A percentile compares a stretch with the other conserved stretches of the same genome.
Conservation (phyloP, 2,329 filamentous ascomycete genomes). For the Leptosphaerulina australis region DNA sequence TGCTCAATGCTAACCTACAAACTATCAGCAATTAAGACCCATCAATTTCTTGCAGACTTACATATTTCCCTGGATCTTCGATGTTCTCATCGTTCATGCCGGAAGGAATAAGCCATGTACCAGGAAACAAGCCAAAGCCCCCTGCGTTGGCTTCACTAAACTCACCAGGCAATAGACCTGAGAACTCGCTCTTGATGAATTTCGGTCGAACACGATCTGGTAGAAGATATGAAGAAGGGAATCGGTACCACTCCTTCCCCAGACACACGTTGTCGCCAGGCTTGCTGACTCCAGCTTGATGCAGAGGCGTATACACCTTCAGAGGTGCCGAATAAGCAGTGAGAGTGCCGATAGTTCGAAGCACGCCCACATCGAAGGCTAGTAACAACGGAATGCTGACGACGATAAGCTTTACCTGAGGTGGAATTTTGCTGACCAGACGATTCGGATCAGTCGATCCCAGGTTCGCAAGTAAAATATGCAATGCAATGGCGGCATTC, state of each 20-base stretch:
- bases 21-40: conserved; percentile 20
- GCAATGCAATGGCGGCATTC: conserved; percentile 83
- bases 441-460: conserved; percentile 72
- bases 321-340: conserved; percentile 84
- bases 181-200: conserved; percentile 90
- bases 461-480: conserved; percentile 77
- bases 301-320: conserved; percentile 70
- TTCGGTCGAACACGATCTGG: conserved; percentile 83
- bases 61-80: conserved; percentile 88
- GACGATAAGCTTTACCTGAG: conserved; percentile 70
- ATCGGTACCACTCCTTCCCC: conserved; percentile 98
- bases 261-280: conserved; percentile 79
- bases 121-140: conserved; percentile 75
- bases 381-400: conserved; percentile 67
- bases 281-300: conserved; percentile 60
- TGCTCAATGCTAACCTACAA: conserved; percentile 68
- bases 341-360: conserved; percentile 77
- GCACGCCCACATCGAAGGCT: conserved; percentile 68
- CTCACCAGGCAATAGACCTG: conserved; percentile 85
- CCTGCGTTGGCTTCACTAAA: conserved; percentile 73
- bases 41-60: conserved; percentile 46
- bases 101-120: conserved; percentile 79
- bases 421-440: conserved; percentile 73
- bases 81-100: conserved; percentile 93
- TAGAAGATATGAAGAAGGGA: conserved; percentile 90